Evolutionary conservation across 495 filamentous ascomycete genomes (phyloP).

Genomic region (Lichenothelia convexa): DNA sequence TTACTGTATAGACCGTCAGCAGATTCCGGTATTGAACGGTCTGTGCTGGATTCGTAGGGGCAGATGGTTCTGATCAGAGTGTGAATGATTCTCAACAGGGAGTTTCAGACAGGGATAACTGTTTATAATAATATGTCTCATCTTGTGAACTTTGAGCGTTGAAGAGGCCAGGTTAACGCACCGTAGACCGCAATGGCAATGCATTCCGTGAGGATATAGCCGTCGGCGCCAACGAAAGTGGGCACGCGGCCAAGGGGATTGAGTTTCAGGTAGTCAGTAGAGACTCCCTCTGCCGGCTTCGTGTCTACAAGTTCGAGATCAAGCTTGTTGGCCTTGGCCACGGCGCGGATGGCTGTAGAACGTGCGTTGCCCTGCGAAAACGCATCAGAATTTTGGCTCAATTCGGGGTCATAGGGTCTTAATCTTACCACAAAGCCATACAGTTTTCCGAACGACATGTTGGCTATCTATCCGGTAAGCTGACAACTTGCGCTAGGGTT

Average conservation of each 20-base stretch:
- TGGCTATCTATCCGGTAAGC: too few relatives aligned
- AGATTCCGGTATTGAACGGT: not conserved
- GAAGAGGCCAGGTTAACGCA: conserved; percentile 34
- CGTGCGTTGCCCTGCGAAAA: conserved; percentile 61
- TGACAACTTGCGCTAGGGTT: too few relatives aligned
- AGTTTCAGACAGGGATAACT: conserved; percentile 99
- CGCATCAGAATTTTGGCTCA: not conserved
- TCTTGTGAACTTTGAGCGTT: conserved; percentile 34
- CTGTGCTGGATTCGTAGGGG: not conserved
- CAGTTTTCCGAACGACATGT: conserved; percentile 91
- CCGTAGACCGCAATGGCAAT: conserved; percentile 95
- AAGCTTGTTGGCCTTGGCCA: conserved; percentile 89
- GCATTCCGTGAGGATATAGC: conserved; percentile 70
- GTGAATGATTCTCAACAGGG: conserved; percentile 57
- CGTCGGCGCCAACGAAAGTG: conserved; percentile 82
- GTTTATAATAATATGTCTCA: conserved; percentile 54
- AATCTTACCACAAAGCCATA: conserved; percentile 66
- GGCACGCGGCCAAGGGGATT: conserved; percentile 83
- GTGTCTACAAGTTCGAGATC: conserved; percentile 69
- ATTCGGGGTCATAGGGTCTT: not conserved
- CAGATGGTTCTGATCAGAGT: conserved; percentile 38
- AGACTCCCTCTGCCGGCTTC: conserved; percentile 38
- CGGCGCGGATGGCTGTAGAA: conserved; percentile 68
- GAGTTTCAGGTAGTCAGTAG: conserved; percentile 59
- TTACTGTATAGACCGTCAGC: conserved; percentile 36